phyloP scores from a whole-genome alignment of 2,329 filamentous ascomycete species.

The Aureobasidium sp. region DNA sequence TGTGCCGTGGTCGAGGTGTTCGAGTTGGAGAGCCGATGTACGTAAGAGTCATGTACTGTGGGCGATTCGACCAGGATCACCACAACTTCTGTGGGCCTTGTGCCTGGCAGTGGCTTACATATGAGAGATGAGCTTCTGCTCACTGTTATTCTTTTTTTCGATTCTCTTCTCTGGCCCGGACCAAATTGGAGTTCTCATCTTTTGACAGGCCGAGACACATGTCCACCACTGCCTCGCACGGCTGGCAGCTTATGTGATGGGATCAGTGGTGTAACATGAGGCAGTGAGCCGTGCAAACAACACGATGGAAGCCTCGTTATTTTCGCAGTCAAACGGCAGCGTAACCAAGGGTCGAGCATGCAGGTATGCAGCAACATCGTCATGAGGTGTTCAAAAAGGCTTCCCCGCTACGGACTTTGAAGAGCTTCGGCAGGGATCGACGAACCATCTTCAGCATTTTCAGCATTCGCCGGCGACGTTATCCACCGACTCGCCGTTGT shows the following conservation, averaged over 20 bases:
- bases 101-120: background rate
- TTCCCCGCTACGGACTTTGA: constrained; percentile 13
- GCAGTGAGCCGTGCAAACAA: background rate
- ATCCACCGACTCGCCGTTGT: background rate
- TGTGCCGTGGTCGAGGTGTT: background rate
- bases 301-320: background rate
- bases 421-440: constrained; percentile 3
- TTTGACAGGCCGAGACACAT: background rate
- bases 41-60: constrained; percentile 1
- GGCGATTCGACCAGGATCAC: background rate
- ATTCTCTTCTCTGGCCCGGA: background rate
- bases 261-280: background rate
- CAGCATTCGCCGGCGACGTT: background rate
- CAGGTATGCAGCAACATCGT: constrained; percentile 8
- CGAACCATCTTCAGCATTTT: background rate
- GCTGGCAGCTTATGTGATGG: background rate
- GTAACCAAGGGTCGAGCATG: constrained; percentile 6
- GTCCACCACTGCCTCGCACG: background rate
- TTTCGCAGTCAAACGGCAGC: background rate
- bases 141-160: background rate
- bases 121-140: background rate
- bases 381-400: constrained; percentile 9
- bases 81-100: background rate
- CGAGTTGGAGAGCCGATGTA: constrained; percentile 11
- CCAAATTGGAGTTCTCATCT: background rate